phyloP scores from a whole-genome alignment of 2,329 filamentous ascomycete species.

The Monosporascus sp. region DNA sequence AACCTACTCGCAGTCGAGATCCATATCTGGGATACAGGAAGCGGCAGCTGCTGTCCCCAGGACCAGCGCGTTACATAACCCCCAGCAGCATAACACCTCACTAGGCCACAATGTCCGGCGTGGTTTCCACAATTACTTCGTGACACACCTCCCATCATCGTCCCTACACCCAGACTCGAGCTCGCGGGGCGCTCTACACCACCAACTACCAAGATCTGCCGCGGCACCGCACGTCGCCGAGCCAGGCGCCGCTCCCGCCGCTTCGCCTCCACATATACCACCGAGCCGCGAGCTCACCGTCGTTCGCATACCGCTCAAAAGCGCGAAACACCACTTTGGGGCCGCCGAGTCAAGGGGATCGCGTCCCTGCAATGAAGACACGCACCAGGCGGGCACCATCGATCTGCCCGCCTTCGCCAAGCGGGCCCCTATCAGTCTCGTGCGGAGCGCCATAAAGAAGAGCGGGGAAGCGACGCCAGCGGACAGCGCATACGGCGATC shows the following conservation, averaged over 20 bases:
- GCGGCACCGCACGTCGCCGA: conserved; percentile 68
- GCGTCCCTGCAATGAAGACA: conserved; percentile 86
- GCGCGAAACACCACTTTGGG: conserved; percentile 95
- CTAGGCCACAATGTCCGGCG: conserved; percentile 29
- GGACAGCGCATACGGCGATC: conserved; percentile 77
- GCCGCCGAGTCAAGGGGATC: conserved; percentile 73
- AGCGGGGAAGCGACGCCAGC: conserved; percentile 61
- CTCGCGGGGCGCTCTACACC: conserved; percentile 57
- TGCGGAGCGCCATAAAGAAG: conserved; percentile 38
- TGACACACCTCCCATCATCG: conserved; percentile 89
- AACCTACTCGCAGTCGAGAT: conserved; percentile 1
- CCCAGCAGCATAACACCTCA: conserved; percentile 4
- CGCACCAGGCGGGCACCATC: conserved; percentile 89
- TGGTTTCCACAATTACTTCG: conserved; percentile 91
- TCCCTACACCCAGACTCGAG: conserved; percentile 85
- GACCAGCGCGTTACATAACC: conserved; percentile 1
- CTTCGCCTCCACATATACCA: conserved; percentile 54
- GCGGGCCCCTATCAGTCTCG: conserved; percentile 62
- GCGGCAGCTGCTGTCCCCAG: not conserved
- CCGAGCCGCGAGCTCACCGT: conserved; percentile 76
- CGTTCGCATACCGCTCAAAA: conserved; percentile 86
- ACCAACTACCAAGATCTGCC: conserved; percentile 80
- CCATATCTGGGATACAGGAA: conserved; percentile 7
- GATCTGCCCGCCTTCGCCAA: conserved; percentile 90
- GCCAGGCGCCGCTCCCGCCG: conserved; percentile 49